A percentile compares a stretch with the other conserved stretches of the same genome.
Evolutionary conservation across 1,139 yeast species (phyloP).

Genomic region (Magnusiomyces magnusii): DNA sequence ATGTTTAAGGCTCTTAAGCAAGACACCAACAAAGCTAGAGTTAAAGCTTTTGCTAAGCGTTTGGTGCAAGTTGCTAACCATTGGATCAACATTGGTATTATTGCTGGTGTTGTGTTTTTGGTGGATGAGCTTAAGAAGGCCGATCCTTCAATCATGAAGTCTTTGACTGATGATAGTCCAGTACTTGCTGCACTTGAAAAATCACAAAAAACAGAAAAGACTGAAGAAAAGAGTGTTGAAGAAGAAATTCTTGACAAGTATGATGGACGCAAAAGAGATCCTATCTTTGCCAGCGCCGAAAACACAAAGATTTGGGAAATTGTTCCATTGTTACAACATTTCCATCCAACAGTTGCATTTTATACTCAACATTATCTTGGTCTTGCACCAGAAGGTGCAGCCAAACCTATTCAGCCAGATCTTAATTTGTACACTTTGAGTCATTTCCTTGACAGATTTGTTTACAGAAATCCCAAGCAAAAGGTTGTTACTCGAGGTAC

Average conservation of each 20-base stretch:
- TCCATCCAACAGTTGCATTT: conserved; percentile 83
- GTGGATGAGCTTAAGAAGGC: conserved; percentile 56
- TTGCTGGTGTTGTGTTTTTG: conserved; percentile 81
- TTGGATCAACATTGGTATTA: conserved; percentile 85
- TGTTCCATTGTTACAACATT: conserved; percentile 63
- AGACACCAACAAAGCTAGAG: conserved; percentile 58
- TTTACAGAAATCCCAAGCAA: conserved; percentile 85
- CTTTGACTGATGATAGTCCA: conserved; percentile 29
- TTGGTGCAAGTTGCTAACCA: conserved; percentile 75
- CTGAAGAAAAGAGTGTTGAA: conserved; percentile 25
- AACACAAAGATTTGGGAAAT: conserved; percentile 84
- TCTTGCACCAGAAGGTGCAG: conserved; percentile 42
- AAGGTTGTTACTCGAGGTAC: conserved; percentile 66
- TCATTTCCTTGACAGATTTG: conserved; percentile 93
- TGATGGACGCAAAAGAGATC: conserved; percentile 89
- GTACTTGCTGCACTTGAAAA: neutral
- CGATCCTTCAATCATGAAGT: conserved; percentile 45
- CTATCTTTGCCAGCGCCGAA: conserved; percentile 75
- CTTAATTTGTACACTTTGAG: conserved; percentile 78
- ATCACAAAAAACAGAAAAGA: neutral
- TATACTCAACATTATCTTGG: conserved; percentile 48
- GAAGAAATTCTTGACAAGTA: conserved; percentile 38
- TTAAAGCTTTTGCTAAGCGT: conserved; percentile 87
- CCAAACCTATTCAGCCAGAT: conserved; percentile 63
- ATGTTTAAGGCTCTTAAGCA: conserved; percentile 74